phyloP scores from a whole-genome alignment of 108 stramenopile genomes.

The Cyclotella cryptica region DNA sequence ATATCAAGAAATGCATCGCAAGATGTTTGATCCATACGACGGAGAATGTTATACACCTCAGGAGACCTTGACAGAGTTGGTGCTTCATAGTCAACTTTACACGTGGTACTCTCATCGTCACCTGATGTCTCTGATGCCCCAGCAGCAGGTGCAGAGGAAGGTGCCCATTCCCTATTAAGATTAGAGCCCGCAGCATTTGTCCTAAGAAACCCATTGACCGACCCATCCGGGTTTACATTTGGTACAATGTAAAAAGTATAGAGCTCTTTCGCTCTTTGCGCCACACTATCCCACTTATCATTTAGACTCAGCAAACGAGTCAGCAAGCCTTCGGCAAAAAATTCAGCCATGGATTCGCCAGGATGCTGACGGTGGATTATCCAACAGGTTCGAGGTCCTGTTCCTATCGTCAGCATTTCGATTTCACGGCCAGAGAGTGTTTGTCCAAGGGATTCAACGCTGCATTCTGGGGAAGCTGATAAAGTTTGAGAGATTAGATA shows the following conservation, averaged over 20 bases:
- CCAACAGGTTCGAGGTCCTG: slow-evolving; percentile 70
- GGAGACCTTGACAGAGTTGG: slow-evolving; percentile 84
- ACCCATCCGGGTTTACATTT: slow-evolving; percentile 90
- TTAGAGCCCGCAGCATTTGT: slow-evolving; percentile 86
- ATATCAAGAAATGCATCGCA: slow-evolving; percentile 84
- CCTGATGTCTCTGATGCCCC: slow-evolving; percentile 1
- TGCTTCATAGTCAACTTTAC: slow-evolving; percentile 66
- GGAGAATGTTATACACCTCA: slow-evolving; percentile 83
- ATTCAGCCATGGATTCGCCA: slow-evolving; percentile 83
- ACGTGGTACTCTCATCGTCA: slow-evolving; percentile 11
- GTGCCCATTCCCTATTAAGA: slow-evolving; percentile 90
- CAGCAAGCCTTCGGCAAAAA: slow-evolving; percentile 75
- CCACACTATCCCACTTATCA: slow-evolving; percentile 49
- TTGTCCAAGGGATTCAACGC: slow-evolving; percentile 60
- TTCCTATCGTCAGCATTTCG: slow-evolving; percentile 72
- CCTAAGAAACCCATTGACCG: slow-evolving; percentile 74
- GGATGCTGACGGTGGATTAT: slow-evolving; percentile 88
- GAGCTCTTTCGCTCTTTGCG: slow-evolving; percentile 49
- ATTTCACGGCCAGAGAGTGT: slow-evolving; percentile 76
- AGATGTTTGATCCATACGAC: slow-evolving; percentile 80
- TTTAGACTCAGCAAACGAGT: slow-evolving; percentile 63
- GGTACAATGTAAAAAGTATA: slow-evolving; percentile 90
- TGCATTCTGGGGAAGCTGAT: slow-evolving; percentile 7
- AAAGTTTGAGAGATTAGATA: neutral
- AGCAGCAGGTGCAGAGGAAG: slow-evolving; percentile 46